Conservation (phyloP, 2,329 filamentous ascomycete species). For the Calonectria pseudoturangicola region DNA sequence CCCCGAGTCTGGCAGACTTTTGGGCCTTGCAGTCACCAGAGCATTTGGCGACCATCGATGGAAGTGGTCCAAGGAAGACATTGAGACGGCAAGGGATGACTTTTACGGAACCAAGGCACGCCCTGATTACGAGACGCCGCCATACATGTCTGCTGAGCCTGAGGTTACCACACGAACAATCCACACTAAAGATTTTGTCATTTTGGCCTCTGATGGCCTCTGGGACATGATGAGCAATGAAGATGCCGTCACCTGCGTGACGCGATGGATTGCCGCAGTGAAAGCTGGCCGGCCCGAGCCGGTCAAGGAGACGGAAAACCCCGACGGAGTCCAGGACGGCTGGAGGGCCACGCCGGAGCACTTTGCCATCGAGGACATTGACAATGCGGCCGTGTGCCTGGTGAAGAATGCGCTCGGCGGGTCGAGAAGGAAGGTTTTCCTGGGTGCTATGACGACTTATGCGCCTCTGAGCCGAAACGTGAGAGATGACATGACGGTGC, state of each 20-base stretch:
- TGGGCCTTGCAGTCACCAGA: conserved; percentile 77
- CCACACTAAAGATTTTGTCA: conserved; percentile 72
- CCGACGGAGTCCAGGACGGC: conserved; percentile 47
- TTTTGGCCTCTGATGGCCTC: conserved; percentile 80
- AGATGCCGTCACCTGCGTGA: conserved; percentile 75
- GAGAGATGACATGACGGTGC: conserved; percentile 88
- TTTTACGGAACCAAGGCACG: conserved; percentile 68
- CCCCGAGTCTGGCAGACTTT: conserved; percentile 72
- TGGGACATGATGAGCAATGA: conserved; percentile 77
- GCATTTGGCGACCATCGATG: conserved; percentile 81
- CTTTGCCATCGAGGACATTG: conserved; percentile 83
- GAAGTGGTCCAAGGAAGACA: conserved; percentile 76
- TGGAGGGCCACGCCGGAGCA: conserved; percentile 65
- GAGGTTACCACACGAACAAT: conserved; percentile 76
- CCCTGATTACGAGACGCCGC: conserved; percentile 72
- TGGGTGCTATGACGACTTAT: conserved; percentile 81
- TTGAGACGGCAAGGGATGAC: conserved; percentile 59
- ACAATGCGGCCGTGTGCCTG: conserved; percentile 87
- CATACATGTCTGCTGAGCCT: conserved; percentile 81
- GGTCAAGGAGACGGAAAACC: conserved; percentile 45
- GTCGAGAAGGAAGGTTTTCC: conserved; percentile 82
- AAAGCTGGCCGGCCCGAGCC: conserved; percentile 52
- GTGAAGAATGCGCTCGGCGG: conserved; percentile 88
- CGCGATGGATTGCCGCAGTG: conserved; percentile 68
- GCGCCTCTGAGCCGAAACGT: conserved; percentile 79